Evolutionary conservation across 1,139 yeast species (phyloP).

Genomic region (Ogataea hybrid): DNA sequence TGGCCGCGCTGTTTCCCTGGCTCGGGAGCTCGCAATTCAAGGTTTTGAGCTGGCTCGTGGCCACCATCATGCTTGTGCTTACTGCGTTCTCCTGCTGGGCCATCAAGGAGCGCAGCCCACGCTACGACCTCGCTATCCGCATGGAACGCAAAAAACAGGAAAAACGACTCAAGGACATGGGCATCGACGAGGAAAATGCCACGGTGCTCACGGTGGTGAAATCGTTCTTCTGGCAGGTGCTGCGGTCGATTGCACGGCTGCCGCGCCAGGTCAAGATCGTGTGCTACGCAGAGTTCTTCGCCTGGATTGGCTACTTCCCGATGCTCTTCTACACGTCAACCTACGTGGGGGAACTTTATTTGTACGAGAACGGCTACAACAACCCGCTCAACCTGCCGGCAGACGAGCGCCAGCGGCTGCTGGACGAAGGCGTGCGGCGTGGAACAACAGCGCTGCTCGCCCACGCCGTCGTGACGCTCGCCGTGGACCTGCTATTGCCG

Average conservation of each 20-base stretch:
- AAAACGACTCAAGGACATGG: slow-evolving; percentile 32
- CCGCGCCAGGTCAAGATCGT: slow-evolving; percentile 43
- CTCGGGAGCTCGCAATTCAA: slow-evolving; percentile 52
- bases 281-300: slow-evolving; percentile 46
- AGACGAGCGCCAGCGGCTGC: slow-evolving; percentile 29
- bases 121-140: slow-evolving; percentile 37
- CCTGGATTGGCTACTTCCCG: slow-evolving; percentile 53
- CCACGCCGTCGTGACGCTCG: slow-evolving; percentile 42
- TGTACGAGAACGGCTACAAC: slow-evolving; percentile 34
- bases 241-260: slow-evolving; percentile 37
- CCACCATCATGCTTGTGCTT: slow-evolving; percentile 38
- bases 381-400: slow-evolving; percentile 44
- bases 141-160: slow-evolving; percentile 34
- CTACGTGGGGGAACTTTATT: slow-evolving; percentile 46
- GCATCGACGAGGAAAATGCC: slow-evolving; percentile 30
- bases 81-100: slow-evolving; percentile 40
- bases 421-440: slow-evolving; percentile 41
- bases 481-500: slow-evolving; percentile 40
- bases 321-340: slow-evolving; percentile 49
- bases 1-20: slow-evolving; percentile 34
- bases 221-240: slow-evolving; percentile 38
- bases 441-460: slow-evolving; percentile 43
- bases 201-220: slow-evolving; percentile 24
- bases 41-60: slow-evolving; percentile 44
- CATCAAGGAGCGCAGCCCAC: slow-evolving; percentile 46